Percentiles rank a stretch among this genome's conserved stretches.
Evolutionary conservation across 257 asterid species (phyloP).

Genomic region (Verbascum thapsus): DNA sequence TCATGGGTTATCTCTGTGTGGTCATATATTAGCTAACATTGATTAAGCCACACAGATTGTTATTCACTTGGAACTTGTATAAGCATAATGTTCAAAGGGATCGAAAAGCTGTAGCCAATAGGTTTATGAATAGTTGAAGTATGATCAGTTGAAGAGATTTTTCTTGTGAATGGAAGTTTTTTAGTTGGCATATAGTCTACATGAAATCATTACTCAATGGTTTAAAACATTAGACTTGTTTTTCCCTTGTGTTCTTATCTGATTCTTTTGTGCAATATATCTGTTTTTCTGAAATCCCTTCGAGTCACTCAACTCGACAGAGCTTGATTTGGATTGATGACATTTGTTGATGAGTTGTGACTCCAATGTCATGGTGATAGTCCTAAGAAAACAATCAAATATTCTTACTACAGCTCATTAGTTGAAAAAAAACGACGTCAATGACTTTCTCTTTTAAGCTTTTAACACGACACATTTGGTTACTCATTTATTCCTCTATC

Average conservation of each 20-base stretch:
- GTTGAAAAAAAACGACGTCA: neutral
- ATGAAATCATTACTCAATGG: neutral
- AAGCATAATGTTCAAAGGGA: neutral
- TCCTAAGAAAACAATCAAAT: neutral
- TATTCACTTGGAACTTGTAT: neutral
- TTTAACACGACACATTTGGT: too few species aligned
- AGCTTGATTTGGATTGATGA: neutral
- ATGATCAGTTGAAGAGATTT: neutral
- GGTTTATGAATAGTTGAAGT: neutral
- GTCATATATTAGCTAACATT: neutral
- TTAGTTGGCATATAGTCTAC: neutral
- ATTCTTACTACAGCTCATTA: neutral
- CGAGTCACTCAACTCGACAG: neutral
- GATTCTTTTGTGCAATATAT: neutral
- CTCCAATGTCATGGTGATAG: neutral
- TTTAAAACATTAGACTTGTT: neutral
- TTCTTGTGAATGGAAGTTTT: neutral
- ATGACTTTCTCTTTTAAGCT: neutral
- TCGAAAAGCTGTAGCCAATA: neutral
- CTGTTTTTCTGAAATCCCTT: neutral
- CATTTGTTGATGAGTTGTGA: neutral
- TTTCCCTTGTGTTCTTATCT: neutral
- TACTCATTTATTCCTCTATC: too few species aligned
- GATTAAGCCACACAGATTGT: neutral
- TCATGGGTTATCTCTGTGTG: too few species aligned